Evolutionary conservation across 495 filamentous ascomycete species (phyloP).

Genomic region (Bryoglossum gracile): DNA sequence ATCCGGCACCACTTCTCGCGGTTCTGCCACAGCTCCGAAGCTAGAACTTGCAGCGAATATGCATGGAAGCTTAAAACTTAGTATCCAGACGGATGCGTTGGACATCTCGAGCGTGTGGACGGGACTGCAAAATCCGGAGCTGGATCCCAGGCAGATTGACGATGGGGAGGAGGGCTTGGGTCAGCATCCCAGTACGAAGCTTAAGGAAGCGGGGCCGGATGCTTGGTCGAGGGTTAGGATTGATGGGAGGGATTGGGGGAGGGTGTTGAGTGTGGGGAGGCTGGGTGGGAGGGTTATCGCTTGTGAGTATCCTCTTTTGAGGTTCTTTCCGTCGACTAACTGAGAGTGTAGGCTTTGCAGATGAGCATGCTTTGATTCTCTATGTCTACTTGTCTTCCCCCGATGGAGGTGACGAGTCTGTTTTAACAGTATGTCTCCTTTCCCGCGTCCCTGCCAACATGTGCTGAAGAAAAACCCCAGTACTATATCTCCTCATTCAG

Average conservation of each 20-base stretch:
- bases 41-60: constrained; percentile 82
- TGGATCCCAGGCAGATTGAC: constrained; percentile 64
- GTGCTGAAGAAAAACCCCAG: constrained; percentile 23
- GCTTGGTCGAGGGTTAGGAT: constrained; percentile 82
- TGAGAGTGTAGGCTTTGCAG: constrained; percentile 35
- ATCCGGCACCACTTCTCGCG: constrained; percentile 20
- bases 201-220: constrained; percentile 52
- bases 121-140: constrained; percentile 71
- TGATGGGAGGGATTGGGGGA: constrained; percentile 87
- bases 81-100: constrained; percentile 69
- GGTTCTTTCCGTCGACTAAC: not conserved
- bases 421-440: constrained; percentile 59
- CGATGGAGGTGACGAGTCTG: constrained; percentile 59
- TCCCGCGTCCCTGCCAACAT: not conserved
- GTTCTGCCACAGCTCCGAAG: constrained; percentile 43
- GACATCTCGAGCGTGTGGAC: constrained; percentile 77
- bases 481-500: constrained; percentile 22
- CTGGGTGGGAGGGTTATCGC: constrained; percentile 87
- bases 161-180: constrained; percentile 54
- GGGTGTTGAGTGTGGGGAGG: constrained; percentile 80
- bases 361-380: constrained; percentile 78
- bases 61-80: constrained; percentile 74
- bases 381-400: constrained; percentile 82
- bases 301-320: constrained; percentile 48
- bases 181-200: constrained; percentile 66